Evolutionary conservation across 306 rosid genomes (phyloP).

Genomic region (Cucurbita argyrosperma): DNA sequence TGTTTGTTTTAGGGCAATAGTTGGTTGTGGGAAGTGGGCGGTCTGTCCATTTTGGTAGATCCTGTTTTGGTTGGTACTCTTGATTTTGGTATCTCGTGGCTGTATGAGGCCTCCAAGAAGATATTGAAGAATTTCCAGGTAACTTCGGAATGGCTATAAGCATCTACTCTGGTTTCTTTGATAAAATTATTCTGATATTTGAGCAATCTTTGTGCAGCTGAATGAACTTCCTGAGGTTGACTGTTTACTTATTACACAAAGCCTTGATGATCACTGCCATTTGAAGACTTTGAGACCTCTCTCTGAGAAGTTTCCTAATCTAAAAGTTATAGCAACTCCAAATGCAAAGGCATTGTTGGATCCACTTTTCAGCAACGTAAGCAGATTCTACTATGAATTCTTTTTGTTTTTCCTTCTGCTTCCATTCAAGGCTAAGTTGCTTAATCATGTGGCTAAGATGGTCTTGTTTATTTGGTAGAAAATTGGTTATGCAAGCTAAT

Average conservation of each 20-base stretch:
- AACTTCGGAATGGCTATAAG: background rate
- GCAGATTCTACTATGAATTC: conserved; percentile 8
- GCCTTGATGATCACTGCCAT: conserved; percentile 96
- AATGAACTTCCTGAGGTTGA: conserved; percentile 77
- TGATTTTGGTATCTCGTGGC: conserved; percentile 95
- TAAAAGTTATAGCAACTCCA: conserved; percentile 63
- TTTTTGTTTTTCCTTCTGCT: background rate
- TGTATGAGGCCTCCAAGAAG: conserved; percentile 87
- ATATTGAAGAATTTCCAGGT: conserved; percentile 63
- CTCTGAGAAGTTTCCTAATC: conserved; percentile 47
- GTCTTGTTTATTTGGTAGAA: background rate
- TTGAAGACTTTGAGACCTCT: conserved; percentile 73
- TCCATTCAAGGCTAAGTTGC: background rate
- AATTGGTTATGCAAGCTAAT: background rate
- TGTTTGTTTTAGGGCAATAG: conserved; percentile 51
- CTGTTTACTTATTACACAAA: conserved; percentile 75
- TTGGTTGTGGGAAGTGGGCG: conserved; percentile 78
- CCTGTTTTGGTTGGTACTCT: conserved; percentile 88
- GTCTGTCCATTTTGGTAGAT: conserved; percentile 62
- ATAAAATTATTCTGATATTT: conserved; percentile 17
- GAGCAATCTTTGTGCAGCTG: conserved; percentile 48
- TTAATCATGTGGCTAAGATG: background rate
- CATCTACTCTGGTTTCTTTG: background rate
- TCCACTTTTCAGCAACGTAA: conserved; percentile 73
- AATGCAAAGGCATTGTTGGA: conserved; percentile 65